Base-by-base conservation (phyloP, 768 basidiomycete genomes). In the Termitomyces sp. region DNA sequence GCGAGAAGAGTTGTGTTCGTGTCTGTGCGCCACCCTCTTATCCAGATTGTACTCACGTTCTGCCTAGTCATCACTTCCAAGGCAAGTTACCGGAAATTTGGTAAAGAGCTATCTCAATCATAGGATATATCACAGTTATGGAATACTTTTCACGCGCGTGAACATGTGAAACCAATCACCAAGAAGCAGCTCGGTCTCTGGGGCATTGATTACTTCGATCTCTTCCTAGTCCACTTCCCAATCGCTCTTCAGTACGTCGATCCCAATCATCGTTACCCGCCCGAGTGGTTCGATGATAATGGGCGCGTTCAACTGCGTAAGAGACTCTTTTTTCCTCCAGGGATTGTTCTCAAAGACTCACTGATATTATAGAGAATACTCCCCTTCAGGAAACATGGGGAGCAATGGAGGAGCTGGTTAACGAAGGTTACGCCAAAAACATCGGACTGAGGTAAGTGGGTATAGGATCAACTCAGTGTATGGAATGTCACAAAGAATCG, bases 191-290 rank as follows among this genome's bases (percentile, higher is more conserved):
- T 96, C 19, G 72, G 71, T 5, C 78, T 82, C 63, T 96, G 93
- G 93, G 89, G 89, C 26, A 74, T 95, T 43, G 87, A 88, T 24
- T 91, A 89, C 68, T 90, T 90, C 65, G 88, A 91, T 62, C 72
- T 91, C 45, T 90, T 82, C 77, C 73, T 89, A 41, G 74, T 94
- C 49, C 93, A 95, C 70, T 94, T 94, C 79, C 93, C 93, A 21
- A 76, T 94, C 60, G 73, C 92, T 28, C 75, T 96, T 60, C 66
- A 83, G 68, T 92, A 93, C 62, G 88, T 94, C 50, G 87, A 91
- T 65, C 87, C 88, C 43, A 65, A 67, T 21, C 81, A 83, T 64
- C 80, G 83, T 58, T 93, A 90, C 70, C 91, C 93, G 42, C 84
- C 90, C 9, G 90, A 86, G 65, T 94, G 93, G 93, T 82, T 69